Base-by-base conservation (phyloP, 257 asterid species). In the Coffea eugenioides region DNA sequence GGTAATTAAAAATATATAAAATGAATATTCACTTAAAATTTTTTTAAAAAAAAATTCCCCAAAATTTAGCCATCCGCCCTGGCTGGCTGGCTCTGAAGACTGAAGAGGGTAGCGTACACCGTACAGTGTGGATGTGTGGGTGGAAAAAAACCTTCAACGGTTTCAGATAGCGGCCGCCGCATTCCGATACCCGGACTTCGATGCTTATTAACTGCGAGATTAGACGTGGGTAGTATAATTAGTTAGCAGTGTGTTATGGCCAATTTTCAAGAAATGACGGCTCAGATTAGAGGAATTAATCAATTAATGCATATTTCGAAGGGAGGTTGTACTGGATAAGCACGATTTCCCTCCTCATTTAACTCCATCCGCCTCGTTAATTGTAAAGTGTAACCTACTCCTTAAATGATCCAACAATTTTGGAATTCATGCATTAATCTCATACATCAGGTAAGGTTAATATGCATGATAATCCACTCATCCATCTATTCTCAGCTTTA, bases 401-500 rank as follows among this genome's bases (percentile, higher is more conserved):
- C 23, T 20, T 34, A 11, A 21, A 61, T 59, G 67, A 21, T 61
- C 79, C 79, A 75, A 59, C 71, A 61, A 34, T 69, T 11, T 78
- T 54, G 51, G 64, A 51, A 48, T 51, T 73, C 77, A 79, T 76
- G 71, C 80, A 69, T 80, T 62, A 65, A 8, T 71, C 41, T 71
- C 57, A 48, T 48, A 7, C 13, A 59, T 48, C 12, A 8, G 2
- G 4, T 65, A 20, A 65, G 18, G 16, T 11, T 65, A 27, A 27
- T 41, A 65, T 27, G 70, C 70, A 65, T 65, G 70, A 62, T 62
- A 9, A n/a, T 25, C 69, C 69, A 62, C 69, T 25, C 69, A 62
- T n/a, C 7, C 67, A 23, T 3, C 34, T 31, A 31, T 31, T 31
- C 34, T 61, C 10, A 20, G 64, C 23, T 59, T 59, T 59, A 56